phyloP scores from a whole-genome alignment of 345 rosid species.

The Gossypium anomalum region DNA sequence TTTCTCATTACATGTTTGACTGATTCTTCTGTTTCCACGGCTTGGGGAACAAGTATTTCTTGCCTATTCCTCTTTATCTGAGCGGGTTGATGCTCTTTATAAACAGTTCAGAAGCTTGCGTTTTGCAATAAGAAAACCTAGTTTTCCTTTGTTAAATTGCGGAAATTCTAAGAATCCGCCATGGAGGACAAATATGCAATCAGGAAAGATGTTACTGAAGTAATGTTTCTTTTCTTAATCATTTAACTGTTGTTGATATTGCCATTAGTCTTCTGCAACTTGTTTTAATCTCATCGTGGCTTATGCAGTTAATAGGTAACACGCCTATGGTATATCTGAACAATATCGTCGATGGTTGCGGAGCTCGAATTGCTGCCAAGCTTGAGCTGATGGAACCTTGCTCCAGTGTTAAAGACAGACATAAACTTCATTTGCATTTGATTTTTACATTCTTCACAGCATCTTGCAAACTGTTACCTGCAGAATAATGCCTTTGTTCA shows the following conservation, averaged over 20 bases:
- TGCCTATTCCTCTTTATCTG: background rate
- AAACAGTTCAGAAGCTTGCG: slow-evolving; percentile 1
- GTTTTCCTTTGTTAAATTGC: slow-evolving; percentile 5
- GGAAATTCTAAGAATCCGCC: background rate
- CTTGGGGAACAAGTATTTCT: background rate
- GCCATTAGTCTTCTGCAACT: background rate
- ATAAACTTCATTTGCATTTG: background rate
- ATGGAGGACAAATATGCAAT: slow-evolving; percentile 41
- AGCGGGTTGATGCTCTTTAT: background rate
- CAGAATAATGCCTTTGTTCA: background rate
- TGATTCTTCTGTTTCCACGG: background rate
- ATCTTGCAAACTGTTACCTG: background rate
- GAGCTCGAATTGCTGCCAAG: slow-evolving; percentile 63
- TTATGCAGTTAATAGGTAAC: slow-evolving; percentile 52
- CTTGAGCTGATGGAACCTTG: slow-evolving; percentile 58
- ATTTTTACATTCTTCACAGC: background rate
- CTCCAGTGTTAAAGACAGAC: slow-evolving; percentile 55
- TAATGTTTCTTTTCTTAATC: slow-evolving; percentile 11
- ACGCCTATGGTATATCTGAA: slow-evolving; percentile 71
- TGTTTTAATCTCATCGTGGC: background rate
- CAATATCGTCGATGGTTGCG: slow-evolving; percentile 53
- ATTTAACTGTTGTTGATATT: background rate
- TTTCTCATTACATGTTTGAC: background rate
- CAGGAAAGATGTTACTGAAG: slow-evolving; percentile 58
- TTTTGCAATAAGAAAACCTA: background rate